Evolutionary conservation across 768 basidiomycete genomes (phyloP).

Genomic region (Auriscalpium microsporum): DNA sequence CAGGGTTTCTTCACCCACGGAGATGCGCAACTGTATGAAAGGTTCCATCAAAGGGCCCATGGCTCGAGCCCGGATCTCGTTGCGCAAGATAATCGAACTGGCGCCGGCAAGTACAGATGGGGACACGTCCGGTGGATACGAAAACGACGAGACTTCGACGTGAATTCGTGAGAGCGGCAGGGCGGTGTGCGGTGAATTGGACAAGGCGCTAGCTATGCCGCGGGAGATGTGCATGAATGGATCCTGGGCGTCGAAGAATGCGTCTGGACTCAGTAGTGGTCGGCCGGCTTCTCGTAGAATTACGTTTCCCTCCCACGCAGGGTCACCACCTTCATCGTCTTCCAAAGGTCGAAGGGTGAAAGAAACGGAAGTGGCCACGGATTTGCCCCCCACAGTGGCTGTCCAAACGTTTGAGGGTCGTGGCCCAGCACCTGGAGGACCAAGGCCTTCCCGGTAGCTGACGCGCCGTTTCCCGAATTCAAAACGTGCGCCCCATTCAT

Average conservation of each 20-base stretch:
- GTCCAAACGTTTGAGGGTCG: constrained; percentile 43
- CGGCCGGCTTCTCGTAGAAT: constrained; percentile 49
- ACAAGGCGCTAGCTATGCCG: constrained; percentile 64
- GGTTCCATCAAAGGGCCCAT: constrained; percentile 76
- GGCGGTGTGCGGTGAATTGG: constrained; percentile 71
- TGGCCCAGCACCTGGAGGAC: constrained; percentile 20
- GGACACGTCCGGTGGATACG: constrained; percentile 33
- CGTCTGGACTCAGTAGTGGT: constrained; percentile 44
- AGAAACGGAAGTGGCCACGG: constrained; percentile 39
- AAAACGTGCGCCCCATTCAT: constrained; percentile 74
- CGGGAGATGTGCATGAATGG: constrained; percentile 49
- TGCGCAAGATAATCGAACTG: constrained; percentile 53
- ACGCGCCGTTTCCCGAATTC: constrained; percentile 73
- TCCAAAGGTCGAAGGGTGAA: constrained; percentile 48
- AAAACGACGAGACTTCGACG: constrained; percentile 42
- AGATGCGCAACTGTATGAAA: constrained; percentile 60
- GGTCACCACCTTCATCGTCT: constrained; percentile 52
- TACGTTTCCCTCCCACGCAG: constrained; percentile 70
- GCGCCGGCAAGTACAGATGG: constrained; percentile 58
- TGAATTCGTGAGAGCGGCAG: constrained; percentile 59
- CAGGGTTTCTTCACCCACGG: constrained; percentile 55
- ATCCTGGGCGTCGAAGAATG: constrained; percentile 31
- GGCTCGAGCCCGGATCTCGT: constrained; percentile 51
- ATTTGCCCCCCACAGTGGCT: constrained; percentile 54
- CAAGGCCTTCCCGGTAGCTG: constrained; percentile 63